Conservation (phyloP, 305 asterid genomes). For the Ilex paraguariensis region DNA sequence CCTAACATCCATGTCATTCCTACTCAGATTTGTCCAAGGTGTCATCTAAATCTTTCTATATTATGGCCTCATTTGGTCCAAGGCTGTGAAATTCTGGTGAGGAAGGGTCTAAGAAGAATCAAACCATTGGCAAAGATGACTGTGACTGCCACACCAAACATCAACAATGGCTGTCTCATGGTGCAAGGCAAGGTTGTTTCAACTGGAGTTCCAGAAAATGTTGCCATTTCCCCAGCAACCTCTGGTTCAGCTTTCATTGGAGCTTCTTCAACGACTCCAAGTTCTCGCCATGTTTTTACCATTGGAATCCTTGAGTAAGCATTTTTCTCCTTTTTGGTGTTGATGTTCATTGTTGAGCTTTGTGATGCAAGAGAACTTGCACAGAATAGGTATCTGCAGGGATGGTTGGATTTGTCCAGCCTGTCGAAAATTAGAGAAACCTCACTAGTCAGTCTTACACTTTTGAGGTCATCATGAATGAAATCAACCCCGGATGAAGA, state of each 20-base stretch:
- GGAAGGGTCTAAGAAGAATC: neutral
- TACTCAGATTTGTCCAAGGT: constrained; percentile 20
- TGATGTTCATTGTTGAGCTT: neutral
- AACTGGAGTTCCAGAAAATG: constrained; percentile 33
- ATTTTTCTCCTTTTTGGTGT: neutral
- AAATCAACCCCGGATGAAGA: too few species aligned
- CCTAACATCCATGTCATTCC: constrained; percentile 38
- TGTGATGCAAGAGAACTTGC: neutral
- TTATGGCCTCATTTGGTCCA: constrained; percentile 4
- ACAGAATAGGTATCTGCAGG: neutral
- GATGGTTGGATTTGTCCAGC: neutral
- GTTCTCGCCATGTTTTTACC: constrained; percentile 45
- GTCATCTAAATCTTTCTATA: constrained; percentile 19
- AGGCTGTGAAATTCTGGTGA: constrained; percentile 13
- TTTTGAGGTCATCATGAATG: neutral
- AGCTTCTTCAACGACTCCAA: constrained; percentile 23
- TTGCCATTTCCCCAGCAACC: constrained; percentile 31
- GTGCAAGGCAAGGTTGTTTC: constrained; percentile 45
- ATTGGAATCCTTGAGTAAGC: constrained; percentile 57
- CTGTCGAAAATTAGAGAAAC: neutral
- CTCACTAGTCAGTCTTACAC: neutral
- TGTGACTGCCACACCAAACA: constrained; percentile 40
- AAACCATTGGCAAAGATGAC: constrained; percentile 33
- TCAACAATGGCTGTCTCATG: constrained; percentile 45
- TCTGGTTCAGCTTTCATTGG: constrained; percentile 49